phyloP scores from a whole-genome alignment of 2,329 filamentous ascomycete species.

The Tothia fuscella region DNA sequence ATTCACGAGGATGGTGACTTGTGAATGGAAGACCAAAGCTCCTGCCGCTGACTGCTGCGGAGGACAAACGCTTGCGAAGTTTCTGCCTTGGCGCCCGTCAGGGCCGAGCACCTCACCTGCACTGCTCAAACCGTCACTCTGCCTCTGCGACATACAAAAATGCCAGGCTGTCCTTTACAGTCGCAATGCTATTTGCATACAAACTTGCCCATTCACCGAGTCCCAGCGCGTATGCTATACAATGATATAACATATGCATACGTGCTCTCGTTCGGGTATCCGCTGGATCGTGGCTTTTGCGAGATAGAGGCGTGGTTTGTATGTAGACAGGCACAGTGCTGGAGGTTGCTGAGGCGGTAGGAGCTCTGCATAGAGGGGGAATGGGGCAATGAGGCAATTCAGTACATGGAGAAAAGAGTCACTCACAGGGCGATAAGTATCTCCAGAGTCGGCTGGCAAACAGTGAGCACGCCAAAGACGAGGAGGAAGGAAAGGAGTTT shows the following conservation, averaged over 20 bases:
- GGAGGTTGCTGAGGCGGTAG: background rate
- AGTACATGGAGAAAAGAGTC: background rate
- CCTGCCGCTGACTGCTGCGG: too few species aligned
- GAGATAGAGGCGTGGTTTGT: background rate
- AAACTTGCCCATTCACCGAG: too few species aligned
- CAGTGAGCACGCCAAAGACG: too few species aligned
- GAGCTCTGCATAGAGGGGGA: background rate
- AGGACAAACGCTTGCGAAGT: background rate
- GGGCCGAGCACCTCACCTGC: too few species aligned
- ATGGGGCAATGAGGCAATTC: background rate
- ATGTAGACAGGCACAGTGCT: background rate
- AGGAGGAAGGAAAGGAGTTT: too few species aligned
- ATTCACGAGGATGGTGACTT: background rate
- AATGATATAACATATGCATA: background rate
- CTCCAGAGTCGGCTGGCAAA: conserved; percentile 7
- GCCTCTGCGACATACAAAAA: too few species aligned
- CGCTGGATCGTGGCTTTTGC: background rate
- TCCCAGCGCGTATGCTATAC: background rate
- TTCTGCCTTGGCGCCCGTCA: too few species aligned
- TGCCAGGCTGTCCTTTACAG: too few species aligned
- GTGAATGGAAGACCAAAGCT: too few species aligned
- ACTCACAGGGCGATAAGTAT: conserved; percentile 1
- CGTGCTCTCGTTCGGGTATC: background rate
- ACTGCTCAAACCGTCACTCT: too few species aligned
- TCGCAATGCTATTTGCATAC: too few species aligned